Evolutionary conservation across 257 asterid species (phyloP), one percentile per base, ranked within the genome.

Genomic region (Asclepias syriaca): DNA sequence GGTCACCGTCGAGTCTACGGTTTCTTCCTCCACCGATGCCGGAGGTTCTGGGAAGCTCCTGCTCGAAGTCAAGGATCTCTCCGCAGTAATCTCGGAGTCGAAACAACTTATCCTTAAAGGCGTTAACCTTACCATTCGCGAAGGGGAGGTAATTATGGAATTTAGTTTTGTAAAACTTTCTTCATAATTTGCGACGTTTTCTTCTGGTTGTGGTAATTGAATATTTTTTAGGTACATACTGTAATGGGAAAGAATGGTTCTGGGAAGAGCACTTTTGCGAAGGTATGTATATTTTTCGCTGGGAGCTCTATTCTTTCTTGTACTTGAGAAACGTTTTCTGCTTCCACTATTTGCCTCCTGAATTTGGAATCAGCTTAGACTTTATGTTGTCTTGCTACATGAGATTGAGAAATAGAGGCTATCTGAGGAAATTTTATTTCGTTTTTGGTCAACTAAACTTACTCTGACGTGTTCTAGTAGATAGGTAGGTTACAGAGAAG

Each of bases 231-330:
- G 99, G 94, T 90, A 77, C 99, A 95, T 78, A 93, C 89, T 54
- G 85, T 95, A 54, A 92, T 92, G 99, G 99, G 99, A 78, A 90
- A 89, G 86, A 95, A 95, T 82, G 99, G 99, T 82, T 95, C 97
- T 53, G 99, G 99, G 68, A 95, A 95, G 95, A 92, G 99, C 84
- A 95, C 99, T 53, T 90, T 95, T 65, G 98, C 98, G 5, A 95
- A 95, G 98, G 99, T 95, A 58, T 84, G 96, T 82, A 74, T 75
- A 18, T 39, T 75, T 12, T 39, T 43, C 12, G 43, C 65, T 70
- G 10, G 37, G 16, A 29, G 29, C 21, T 12, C 2, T 8, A 1
- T 39, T 72, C 16, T 50, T 63, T 34, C 65, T 34, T n/a, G 12
- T 40, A 39, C 6, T 22, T 6, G 29, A 14, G 60, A 18, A 24